Base-by-base conservation (phyloP, 768 basidiomycete species). In the Lactarius pseudohatsudake region DNA sequence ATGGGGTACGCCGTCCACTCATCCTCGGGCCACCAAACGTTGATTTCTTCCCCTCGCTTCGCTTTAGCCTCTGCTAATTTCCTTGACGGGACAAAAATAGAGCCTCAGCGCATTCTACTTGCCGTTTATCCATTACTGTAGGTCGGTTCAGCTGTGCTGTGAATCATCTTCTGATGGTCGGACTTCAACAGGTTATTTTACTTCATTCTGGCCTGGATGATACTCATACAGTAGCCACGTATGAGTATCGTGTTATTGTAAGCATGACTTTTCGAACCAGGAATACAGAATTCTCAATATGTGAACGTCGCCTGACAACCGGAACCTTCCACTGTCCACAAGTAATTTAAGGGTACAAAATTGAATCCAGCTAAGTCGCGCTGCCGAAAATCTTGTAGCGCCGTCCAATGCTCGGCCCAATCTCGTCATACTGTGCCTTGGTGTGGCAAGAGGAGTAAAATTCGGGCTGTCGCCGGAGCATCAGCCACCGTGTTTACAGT, bases 201-300 rank as follows among this genome's bases (percentile, higher is more conserved):
- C 75, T 96, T 96, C 77, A 87, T 96, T 71, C 79, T 97, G 47
- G 92, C 94, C 3, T 96, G 94, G 94, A 96, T 96, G 94, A 96
- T 96, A 71, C 81, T 96, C 72, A 96, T 96, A 70, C 92, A 94
- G 77, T 96, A 75, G 69, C 67, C 45, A 50, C 57, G 11, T 38
- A 43, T 36, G 34, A 40, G 16, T 64, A 34, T 60, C 38, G 22
- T 36, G 43, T 53, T 43, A 28, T 67, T 63, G 62, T 67, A 60
- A 47, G 38, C 28, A 59, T 47, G 58, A 30, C 43, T 28, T 41
- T 47, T 57, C 30, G 50, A 38, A 38, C 57, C 8, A 57, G 63
- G 43, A 62, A 59, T 61, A 65, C 62, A 34, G 13, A 40, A 54
- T 34, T 53, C 53, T 57, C 53, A 47, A 40, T 34, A 13, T 59